Base-by-base conservation (phyloP, 1,284 basidiomycete genomes). In the Sporisorium exsertum region DNA sequence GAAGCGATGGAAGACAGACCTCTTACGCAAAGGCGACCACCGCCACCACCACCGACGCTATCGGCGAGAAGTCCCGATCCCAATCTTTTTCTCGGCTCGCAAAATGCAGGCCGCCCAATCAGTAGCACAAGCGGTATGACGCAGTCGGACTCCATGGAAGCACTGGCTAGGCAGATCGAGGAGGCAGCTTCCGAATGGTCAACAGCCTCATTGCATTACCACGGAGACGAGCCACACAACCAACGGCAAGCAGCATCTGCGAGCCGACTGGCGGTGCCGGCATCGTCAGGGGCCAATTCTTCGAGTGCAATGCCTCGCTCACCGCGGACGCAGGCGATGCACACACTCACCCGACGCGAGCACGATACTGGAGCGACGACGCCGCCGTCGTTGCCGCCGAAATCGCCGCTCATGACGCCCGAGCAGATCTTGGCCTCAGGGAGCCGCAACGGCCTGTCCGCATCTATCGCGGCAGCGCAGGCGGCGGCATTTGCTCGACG, bases 321-420 rank as follows among this genome's bases (percentile, higher is more conserved):
- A 20, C 77, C 77, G 13, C 61, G 72, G 1, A 78, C 77, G 20
- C 69, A 65, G 33, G 72, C 72, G 2, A 64, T 78, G 67, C 57
- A 78, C 13, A 61, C 60, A 3, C 69, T 78, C 6, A 78, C 65
- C 0, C 24, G 69, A 26, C 57, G 61, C 33, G 66, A 69, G 22
- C 45, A 65, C 35, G 56, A 50, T 16, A 5, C 29, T 15, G 46
- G 53, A 10, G 15, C 58, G 0, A 16, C 22, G 2, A 60, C 65
- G 15, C 68, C 73, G 18, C 70, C 70, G 1, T 33, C 40, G 16
- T 10, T 56, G 18, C 74, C 74, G 40, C 45, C 74, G 5, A 77
- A 73, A 26, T 77, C 74, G 49, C 74, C 74, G 24, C 42, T 68
- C 6, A 67, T 73, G 47, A 69, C 70, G 29, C 70, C 65, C 7